A percentile compares a stretch with the other conserved stretches of the same genome.
These are phyloP conservation scores for Suillus plorans DNA, from an alignment of 768 basidiomycete genomes.

Conservation along the genomic window DNA sequence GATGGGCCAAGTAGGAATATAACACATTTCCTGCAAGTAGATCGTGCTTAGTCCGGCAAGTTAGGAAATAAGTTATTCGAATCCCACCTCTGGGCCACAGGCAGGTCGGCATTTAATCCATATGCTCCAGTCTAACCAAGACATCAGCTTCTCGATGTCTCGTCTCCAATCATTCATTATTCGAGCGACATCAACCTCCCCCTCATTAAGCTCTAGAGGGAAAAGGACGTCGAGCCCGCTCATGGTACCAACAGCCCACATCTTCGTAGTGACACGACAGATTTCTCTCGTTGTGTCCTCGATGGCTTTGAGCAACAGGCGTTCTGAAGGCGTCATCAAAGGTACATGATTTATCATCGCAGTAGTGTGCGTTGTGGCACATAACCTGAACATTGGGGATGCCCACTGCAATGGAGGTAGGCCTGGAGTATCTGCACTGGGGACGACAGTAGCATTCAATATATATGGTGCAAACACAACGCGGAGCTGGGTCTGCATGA, in stretches of 20 bases:
- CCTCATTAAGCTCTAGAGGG: neutral
- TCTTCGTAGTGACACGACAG: constrained; percentile 17
- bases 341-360: constrained; percentile 11
- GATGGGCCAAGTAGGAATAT: constrained; percentile 23
- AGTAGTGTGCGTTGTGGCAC: constrained; percentile 31
- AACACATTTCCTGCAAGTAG: constrained; percentile 24
- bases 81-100: constrained; percentile 18
- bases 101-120: no score
- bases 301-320: constrained; percentile 12
- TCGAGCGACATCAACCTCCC: neutral
- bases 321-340: constrained; percentile 24
- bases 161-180: constrained; percentile 12
- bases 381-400: constrained; percentile 27
- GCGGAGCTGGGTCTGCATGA: no score
- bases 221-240: constrained; percentile 9
- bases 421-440: constrained; percentile 2
- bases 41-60: neutral
- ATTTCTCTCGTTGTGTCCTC: constrained; percentile 18
- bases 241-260: constrained; percentile 19
- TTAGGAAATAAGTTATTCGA: neutral
- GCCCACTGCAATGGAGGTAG: constrained; percentile 24
- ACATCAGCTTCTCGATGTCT: constrained; percentile 16
- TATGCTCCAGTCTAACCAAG: constrained; percentile 24
- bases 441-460: constrained; percentile 6
- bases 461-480: constrained; percentile 16